phyloP scores from a whole-genome alignment of 176 grass and related monocot genomes.

The Bothriochloa decipiens region DNA sequence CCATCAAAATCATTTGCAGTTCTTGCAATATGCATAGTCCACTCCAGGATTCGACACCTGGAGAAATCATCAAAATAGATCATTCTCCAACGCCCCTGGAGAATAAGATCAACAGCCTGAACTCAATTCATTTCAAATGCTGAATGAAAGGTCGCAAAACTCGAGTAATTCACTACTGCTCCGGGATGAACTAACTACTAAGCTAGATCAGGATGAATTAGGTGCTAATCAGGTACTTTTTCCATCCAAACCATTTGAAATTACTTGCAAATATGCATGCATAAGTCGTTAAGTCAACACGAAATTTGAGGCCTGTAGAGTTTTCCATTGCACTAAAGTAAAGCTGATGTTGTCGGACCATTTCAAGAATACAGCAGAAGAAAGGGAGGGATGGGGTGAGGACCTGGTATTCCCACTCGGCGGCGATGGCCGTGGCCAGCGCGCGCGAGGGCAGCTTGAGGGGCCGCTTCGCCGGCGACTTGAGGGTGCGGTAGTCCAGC shows the following conservation, averaged over 20 bases:
- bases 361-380: neutral
- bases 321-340: neutral
- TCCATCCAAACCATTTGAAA: neutral
- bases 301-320: neutral
- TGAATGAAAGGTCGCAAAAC: neutral
- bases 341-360: neutral
- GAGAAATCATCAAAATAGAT: neutral
- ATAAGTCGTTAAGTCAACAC: neutral
- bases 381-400: neutral
- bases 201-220: neutral
- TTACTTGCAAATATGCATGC: neutral
- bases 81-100: neutral
- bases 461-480: constrained; percentile 75
- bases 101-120: neutral
- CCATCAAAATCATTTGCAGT: neutral
- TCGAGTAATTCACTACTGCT: neutral
- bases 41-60: neutral
- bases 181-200: neutral
- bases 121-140: neutral
- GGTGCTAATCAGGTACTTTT: neutral
- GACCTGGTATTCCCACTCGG: constrained; percentile 99
- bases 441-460: constrained; percentile 74
- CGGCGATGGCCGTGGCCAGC: constrained; percentile 82
- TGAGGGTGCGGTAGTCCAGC: constrained; percentile 98
- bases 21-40: neutral